Evolutionary conservation across 2,329 filamentous ascomycete species (phyloP).

Genomic region (Westerdykella ornata): DNA sequence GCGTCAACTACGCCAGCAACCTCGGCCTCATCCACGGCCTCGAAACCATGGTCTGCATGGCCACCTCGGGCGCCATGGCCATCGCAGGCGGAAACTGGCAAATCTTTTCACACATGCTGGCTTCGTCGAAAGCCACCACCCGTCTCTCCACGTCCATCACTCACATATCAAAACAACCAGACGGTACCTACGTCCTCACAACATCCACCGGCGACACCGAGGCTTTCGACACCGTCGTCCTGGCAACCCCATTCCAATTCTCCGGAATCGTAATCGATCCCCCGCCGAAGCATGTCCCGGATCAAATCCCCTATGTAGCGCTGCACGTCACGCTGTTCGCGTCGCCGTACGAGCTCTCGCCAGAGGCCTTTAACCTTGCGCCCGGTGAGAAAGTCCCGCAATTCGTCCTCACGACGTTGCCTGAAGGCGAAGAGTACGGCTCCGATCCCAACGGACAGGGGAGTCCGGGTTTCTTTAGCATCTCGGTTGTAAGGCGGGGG

Average conservation of each 20-base stretch:
- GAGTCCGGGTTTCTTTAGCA: conserved; percentile 73
- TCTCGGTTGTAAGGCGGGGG: conserved; percentile 64
- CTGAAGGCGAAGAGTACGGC: conserved; percentile 48
- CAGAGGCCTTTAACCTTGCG: conserved; percentile 63
- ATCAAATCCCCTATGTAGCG: conserved; percentile 75
- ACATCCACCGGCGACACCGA: conserved; percentile 12
- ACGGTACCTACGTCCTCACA: conserved; percentile 42
- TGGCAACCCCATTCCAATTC: conserved; percentile 80
- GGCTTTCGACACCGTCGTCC: conserved; percentile 69
- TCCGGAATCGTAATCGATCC: conserved; percentile 55
- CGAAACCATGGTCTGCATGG: conserved; percentile 87
- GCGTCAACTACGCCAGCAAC: conserved; percentile 94
- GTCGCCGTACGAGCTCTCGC: conserved; percentile 64
- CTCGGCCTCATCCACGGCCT: conserved; percentile 79
- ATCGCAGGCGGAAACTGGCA: conserved; percentile 86
- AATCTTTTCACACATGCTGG: conserved; percentile 81
- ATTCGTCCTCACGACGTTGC: conserved; percentile 76
- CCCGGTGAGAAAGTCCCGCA: conserved; percentile 57
- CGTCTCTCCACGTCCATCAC: conserved; percentile 62
- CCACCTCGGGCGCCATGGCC: conserved; percentile 73
- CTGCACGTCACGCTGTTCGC: conserved; percentile 88
- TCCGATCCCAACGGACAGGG: conserved; percentile 56
- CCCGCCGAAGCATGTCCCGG: conserved; percentile 50
- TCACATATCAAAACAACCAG: conserved; percentile 43
- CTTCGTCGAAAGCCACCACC: conserved; percentile 54